Conservation (phyloP, 345 rosid species). For the Citropsis articulata region DNA sequence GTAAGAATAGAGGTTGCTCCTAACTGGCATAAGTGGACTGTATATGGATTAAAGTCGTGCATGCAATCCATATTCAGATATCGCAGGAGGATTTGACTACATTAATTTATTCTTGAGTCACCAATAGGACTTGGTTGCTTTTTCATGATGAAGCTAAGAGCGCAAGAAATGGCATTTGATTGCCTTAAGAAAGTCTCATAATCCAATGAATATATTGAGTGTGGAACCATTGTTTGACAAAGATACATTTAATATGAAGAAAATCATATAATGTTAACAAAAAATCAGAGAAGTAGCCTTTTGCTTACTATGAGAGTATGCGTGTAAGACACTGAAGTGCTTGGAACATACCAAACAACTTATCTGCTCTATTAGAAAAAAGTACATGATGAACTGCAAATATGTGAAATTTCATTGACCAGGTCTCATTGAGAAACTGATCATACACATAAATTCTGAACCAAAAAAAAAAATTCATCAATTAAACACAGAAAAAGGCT, state of each 20-base stretch:
- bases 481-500: neutral
- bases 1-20: no score
- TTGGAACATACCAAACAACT: neutral
- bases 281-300: neutral
- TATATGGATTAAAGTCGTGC: neutral
- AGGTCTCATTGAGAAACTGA: neutral
- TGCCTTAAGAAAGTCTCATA: neutral
- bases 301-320: neutral
- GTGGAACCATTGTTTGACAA: neutral
- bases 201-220: neutral
- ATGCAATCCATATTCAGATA: neutral
- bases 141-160: neutral
- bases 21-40: neutral
- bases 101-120: neutral
- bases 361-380: neutral
- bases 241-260: neutral
- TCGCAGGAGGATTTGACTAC: neutral
- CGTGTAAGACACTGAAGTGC: neutral
- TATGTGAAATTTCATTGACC: neutral
- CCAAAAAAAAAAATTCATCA: no score
- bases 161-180: conserved; percentile 1
- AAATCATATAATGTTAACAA: neutral
- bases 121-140: neutral
- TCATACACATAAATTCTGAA: neutral
- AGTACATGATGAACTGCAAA: neutral